These are phyloP conservation scores for Pseudogymnoascus sp. DNA, from an alignment of 2,329 filamentous ascomycete genomes.

Conservation along the genomic window DNA sequence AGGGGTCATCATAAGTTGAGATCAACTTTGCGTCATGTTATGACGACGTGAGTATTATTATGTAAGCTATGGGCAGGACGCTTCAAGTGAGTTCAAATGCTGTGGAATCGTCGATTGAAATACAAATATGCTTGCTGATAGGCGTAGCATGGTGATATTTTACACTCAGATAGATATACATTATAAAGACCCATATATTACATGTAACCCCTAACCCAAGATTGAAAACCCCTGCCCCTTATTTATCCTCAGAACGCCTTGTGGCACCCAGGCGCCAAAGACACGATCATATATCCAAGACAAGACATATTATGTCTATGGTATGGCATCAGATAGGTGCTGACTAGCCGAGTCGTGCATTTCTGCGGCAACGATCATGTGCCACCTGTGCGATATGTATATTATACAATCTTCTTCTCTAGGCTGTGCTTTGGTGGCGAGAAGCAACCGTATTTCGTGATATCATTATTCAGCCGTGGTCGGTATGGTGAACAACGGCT, in stretches of 20 bases:
- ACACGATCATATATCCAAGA: background rate
- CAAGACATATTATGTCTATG: background rate
- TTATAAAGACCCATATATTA: background rate
- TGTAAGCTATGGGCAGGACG: background rate
- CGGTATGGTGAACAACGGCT: background rate
- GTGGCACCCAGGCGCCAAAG: background rate
- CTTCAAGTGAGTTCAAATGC: background rate
- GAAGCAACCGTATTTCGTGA: background rate
- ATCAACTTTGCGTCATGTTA: background rate
- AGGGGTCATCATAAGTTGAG: background rate
- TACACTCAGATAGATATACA: background rate
- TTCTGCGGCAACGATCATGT: background rate
- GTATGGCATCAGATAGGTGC: background rate
- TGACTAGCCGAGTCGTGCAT: background rate
- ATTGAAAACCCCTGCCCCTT: background rate
- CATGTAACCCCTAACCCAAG: background rate
- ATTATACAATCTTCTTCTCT: background rate
- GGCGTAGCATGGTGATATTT: background rate
- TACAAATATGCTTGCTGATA: background rate
- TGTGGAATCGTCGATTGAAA: background rate
- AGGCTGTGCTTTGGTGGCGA: background rate
- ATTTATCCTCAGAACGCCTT: background rate
- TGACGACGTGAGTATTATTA: background rate
- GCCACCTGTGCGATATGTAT: background rate
- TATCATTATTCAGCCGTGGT: background rate